Percentiles rank a stretch among this genome's conserved stretches.
These are phyloP conservation scores for Trichoderma afroharzianum DNA, from an alignment of 2,329 filamentous ascomycete species.

Conservation along the genomic window DNA sequence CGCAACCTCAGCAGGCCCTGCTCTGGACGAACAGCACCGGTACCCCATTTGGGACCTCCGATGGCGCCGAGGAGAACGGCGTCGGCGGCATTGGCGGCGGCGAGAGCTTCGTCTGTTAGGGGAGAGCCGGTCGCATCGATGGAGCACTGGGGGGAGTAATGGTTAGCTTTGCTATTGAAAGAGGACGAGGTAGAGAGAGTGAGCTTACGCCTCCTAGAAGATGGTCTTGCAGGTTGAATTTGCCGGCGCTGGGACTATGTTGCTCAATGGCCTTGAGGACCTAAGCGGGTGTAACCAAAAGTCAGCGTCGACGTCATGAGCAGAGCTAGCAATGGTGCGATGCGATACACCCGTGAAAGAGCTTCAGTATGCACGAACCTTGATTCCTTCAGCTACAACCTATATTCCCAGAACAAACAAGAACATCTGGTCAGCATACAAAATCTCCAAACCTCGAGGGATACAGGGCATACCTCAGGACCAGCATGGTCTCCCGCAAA, in stretches of 20 bases:
- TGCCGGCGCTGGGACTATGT: slow-evolving; percentile 61
- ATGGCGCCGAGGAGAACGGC: slow-evolving; percentile 91
- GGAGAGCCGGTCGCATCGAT: slow-evolving; percentile 78
- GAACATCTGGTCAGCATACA: slow-evolving; percentile 12
- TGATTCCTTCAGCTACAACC: slow-evolving; percentile 82
- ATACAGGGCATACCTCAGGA: slow-evolving; percentile 60
- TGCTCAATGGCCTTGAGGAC: slow-evolving; percentile 76
- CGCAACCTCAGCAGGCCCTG: slow-evolving; percentile 87
- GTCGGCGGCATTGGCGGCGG: slow-evolving; percentile 78
- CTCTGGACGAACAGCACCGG: slow-evolving; percentile 81
- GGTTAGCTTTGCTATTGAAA: neutral
- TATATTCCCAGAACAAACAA: slow-evolving; percentile 18
- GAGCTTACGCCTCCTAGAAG: slow-evolving; percentile 80
- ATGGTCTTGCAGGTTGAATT: slow-evolving; percentile 88
- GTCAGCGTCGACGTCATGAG: neutral
- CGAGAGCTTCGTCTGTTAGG: slow-evolving; percentile 78
- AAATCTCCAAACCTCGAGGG: neutral
- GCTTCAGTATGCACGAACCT: slow-evolving; percentile 52
- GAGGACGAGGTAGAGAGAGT: neutral
- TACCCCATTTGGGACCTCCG: slow-evolving; percentile 95
- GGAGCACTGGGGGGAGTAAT: slow-evolving; percentile 59
- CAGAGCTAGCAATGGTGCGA: neutral
- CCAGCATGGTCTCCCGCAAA: slow-evolving; percentile 82
- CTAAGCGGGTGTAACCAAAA: slow-evolving; percentile 39
- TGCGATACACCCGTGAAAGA: neutral